Base-by-base conservation (phyloP, 1,284 basidiomycete genomes). In the Inonotus hispidus region DNA sequence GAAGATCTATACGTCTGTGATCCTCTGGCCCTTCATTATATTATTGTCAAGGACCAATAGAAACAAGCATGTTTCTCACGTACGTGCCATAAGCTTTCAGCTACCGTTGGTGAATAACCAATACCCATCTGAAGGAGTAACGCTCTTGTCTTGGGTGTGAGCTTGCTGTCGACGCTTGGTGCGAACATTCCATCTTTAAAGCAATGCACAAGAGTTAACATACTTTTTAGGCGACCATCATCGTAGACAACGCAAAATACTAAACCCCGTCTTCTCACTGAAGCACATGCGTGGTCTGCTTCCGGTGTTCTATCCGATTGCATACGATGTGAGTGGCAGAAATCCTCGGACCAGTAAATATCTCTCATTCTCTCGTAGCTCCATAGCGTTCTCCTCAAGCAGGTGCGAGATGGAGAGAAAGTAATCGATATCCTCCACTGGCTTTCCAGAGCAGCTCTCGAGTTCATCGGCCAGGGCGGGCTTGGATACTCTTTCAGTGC, bases 401-500 rank as follows among this genome's bases (percentile, higher is more conserved):
- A 60, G 23, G 37, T 46, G 3, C 6, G 58, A 69, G 76, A 39
- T 14, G 60, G 50, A 5, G 27, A 16, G 19, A 65, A 59, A 19
- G 61, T 11, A 8, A 58, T 82, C 32, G 75, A 83, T 58, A 71
- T 83, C 66, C 75, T 77, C 3, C 75, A 79, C 47, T 82, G 79
- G 79, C 71, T 81, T 67, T 77, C 75, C 19, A 73, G 81, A 6
- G 76, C 77, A 1, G 77, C 82, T 29, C 71, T 83, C 2, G 82
- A 83, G 67, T 74, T 74, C 2, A 74, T 81, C 16, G 81, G 80
- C 13, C 77, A 77, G 66, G 75, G 79, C 2, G 72, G 78, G 8
- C 68, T 83, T 0, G 81, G 80, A 0, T 78, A 83, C 66, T 81
- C 79, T 1, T 83, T 83, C 65, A 74, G 79, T 59, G 77, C 80